Evolutionary conservation across 202 grass and related monocot genomes (phyloP).

Genomic region (Digitaria exilis): DNA sequence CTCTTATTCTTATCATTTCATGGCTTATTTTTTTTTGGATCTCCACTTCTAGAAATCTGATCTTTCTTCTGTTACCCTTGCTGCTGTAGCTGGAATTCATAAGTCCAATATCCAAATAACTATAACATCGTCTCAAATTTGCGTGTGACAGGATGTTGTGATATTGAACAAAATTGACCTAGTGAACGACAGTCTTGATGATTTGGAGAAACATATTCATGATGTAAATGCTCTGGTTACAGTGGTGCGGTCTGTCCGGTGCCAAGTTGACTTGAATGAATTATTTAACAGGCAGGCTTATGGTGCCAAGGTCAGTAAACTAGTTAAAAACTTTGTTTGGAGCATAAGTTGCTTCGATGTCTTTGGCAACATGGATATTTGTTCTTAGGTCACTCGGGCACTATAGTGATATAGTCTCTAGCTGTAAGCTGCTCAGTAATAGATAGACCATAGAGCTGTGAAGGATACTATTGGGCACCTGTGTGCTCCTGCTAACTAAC

Average conservation of each 20-base stretch:
- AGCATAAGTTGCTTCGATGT: background rate
- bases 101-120: conserved; percentile 24
- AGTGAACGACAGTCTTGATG: conserved; percentile 59
- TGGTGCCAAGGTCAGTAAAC: conserved; percentile 70
- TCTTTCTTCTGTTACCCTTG: background rate
- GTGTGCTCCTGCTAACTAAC: background rate
- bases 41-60: conserved; percentile 7
- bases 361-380: background rate
- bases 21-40: conserved; percentile 30
- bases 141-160: conserved; percentile 75
- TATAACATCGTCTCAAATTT: background rate
- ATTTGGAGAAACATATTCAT: conserved; percentile 83
- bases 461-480: background rate
- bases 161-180: conserved; percentile 99
- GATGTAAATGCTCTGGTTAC: conserved; percentile 73
- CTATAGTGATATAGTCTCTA: background rate
- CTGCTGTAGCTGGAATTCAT: background rate
- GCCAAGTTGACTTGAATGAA: conserved; percentile 85
- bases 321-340: background rate
- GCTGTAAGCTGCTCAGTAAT: background rate
- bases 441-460: background rate
- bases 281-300: conserved; percentile 84
- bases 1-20: background rate
- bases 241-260: conserved; percentile 69
- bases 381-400: background rate